Percentiles rank a stretch among this genome's conserved stretches.
Conservation (phyloP, 352 stramenopile species). For the Globisporangium echinulatum region DNA sequence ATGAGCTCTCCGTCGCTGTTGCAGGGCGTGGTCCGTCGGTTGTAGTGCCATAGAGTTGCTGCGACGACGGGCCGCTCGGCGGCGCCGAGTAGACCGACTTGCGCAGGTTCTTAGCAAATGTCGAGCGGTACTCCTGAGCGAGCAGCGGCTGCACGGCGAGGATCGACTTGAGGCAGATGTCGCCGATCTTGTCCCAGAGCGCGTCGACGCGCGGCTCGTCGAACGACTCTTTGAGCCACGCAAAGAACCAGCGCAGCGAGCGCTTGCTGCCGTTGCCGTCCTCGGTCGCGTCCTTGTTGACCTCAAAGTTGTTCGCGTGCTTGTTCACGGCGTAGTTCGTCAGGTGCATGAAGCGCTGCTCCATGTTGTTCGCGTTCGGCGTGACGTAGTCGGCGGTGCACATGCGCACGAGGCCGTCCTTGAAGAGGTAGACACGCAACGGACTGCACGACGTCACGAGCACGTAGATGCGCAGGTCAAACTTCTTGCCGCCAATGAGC, state of each 20-base stretch:
- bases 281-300: conserved; percentile 54
- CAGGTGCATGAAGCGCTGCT: conserved; percentile 88
- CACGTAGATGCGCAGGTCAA: conserved; percentile 92
- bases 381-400: conserved; percentile 85
- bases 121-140: conserved; percentile 89
- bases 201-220: conserved; percentile 53
- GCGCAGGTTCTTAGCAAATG: conserved; percentile 78
- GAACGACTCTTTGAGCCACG: conserved; percentile 75
- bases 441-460: conserved; percentile 82
- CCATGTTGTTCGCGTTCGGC: conserved; percentile 79
- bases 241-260: conserved; percentile 90
- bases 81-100: conserved; percentile 39
- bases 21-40: conserved; percentile 3
- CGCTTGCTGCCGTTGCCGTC: conserved; percentile 82
- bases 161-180: conserved; percentile 93
- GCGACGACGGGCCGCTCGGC: conserved; percentile 4
- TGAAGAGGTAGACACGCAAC: conserved; percentile 88
- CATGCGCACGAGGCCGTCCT: conserved; percentile 88
- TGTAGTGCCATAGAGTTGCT: conserved; percentile 4
- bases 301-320: conserved; percentile 79
- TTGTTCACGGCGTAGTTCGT: conserved; percentile 94
- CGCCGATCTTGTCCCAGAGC: conserved; percentile 90
- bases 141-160: conserved; percentile 90
- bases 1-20: conserved; percentile 12
- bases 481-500: conserved; percentile 88